Base-by-base conservation (phyloP, 805 yeast species). In the Saturnispora mendoncae region DNA sequence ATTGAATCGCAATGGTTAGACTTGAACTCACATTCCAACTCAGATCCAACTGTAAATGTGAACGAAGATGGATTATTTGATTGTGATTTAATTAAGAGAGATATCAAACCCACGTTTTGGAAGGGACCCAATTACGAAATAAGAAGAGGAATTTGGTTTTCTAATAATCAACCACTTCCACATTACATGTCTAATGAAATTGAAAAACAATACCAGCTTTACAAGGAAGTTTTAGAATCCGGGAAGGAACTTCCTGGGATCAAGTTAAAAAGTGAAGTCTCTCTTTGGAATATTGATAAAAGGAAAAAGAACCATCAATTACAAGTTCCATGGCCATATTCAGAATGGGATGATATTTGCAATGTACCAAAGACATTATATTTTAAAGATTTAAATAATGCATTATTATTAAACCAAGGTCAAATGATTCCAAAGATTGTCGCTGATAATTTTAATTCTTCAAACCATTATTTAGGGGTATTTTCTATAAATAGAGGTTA, bases 121-220 rank as follows among this genome's bases (percentile, higher is more conserved):
- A 78, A 76, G 6, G 97, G 97, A 1, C 92, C 96, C 0, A 62
- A 66, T 0, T 90, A 78, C 55, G 87, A 84, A 45, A 81, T 90
- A 1, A 67, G 95, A 35, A 64, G 97, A 41, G 95, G 95, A 1
- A 57, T 77, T 1, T 90, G 97, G 97, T 86, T 85, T 56, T 55
- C 71, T 8, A 73, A 76, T 1, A 52, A 53, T 4, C 94, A 94
- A 0, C 60, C 85, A 21, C 53, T 67, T 8, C 64, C 65, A 1
- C 58, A 62, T 1, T 44, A 78, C 4, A 5, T 49, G 3, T 66
- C 92, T 0, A 61, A 65, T 1, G 76, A 72, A 42, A 52, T 88
- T 17, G 97, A 88, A 56, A 52, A 52, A 4, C 73, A 73, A 0
- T 84, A 72, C 54, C 46, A 54, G 14, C 51, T 54, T 10, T 53